A percentile compares a stretch with the other conserved stretches of the same genome.
Evolutionary conservation across 805 yeast genomes (phyloP).

Genomic region (Cyberlindnera lachancei): DNA sequence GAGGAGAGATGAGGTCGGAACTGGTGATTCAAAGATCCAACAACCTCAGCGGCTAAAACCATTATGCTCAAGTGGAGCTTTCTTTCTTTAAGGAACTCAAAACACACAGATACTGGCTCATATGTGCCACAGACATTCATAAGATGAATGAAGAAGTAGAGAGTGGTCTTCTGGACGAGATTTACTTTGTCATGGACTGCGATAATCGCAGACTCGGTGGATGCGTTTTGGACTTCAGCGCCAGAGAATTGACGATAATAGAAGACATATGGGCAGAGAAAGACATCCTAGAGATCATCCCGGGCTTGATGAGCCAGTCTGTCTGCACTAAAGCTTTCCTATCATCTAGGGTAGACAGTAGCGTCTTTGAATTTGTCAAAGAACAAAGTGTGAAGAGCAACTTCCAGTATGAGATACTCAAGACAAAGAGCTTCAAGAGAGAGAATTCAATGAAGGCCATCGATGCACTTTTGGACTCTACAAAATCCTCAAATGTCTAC

Average conservation of each 20-base stretch:
- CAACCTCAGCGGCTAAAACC: no score
- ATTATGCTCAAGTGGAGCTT: no score
- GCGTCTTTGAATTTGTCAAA: conserved; percentile 1
- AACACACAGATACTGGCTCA: background rate
- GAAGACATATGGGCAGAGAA: no score
- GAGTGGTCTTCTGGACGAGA: background rate
- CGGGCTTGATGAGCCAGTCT: conserved; percentile 1
- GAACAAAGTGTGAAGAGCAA: conserved; percentile 2
- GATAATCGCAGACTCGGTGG: conserved; percentile 11
- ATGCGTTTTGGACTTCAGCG: conserved; percentile 4
- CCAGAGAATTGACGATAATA: conserved; percentile 4
- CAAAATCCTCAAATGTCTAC: background rate
- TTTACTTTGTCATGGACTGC: conserved; percentile 3
- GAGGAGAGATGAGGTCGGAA: no score
- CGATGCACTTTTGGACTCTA: conserved; percentile 3
- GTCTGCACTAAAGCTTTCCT: conserved; percentile 4
- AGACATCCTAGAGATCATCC: conserved; percentile 1
- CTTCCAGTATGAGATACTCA: conserved; percentile 5
- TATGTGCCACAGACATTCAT: background rate
- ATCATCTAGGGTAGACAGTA: conserved; percentile 3
- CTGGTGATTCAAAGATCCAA: no score
- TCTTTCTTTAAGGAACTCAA: no score
- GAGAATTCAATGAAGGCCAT: conserved; percentile 1
- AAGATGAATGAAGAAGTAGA: background rate
- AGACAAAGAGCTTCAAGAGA: conserved; percentile 4